Evolutionary conservation across 2,329 filamentous ascomycete genomes (phyloP), one percentile per base, ranked within the genome.

Genomic region (Phyllosticta capitalensis): DNA sequence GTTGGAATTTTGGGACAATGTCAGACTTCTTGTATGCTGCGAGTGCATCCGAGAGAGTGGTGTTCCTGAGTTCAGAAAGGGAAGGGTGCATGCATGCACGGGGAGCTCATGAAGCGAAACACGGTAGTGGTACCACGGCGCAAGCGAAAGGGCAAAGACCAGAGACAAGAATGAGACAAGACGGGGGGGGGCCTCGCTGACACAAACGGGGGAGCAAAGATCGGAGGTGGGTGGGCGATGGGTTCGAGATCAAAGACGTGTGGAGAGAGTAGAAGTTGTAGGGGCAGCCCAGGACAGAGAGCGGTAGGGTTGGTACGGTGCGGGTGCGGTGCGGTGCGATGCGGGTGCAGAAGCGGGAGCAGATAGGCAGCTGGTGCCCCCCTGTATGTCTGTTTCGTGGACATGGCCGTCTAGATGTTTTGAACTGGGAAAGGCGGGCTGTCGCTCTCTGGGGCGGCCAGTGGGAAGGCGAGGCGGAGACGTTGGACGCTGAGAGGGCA

Each of bases 51-150:
- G 58, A 24, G 58, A 49, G 45, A 24, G 52, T 52, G 58, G 52
- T 59, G 58, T 55, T 59, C 58, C 58, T 59, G 58, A 45, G 52
- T 55, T 71, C 67, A 69, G 64, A 63, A 63, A 61, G 61, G 65
- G 66, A 64, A 62, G 67, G 63, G 65, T 65, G 71, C 69, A 71
- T 73, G 69, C 71, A 73, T 73, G 71, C 71, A 73, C 71, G 65
- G 53, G 68, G 66, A 62, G 51, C 66, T 68, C 67, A 61, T 61
- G 63, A 71, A 68, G 69, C 69, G 67, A 71, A 67, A 58, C 57
- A 52, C 52, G 20, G 19, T 45, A 45, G 38, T 52, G 54, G 60
- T 57, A 62, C 54, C 56, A 60, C 54, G 59, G 59, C 49, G 61
- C 59, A 61, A 50, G 54, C 38, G 49, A 57, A 61, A 55, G 30